A percentile compares a stretch with the other conserved stretches of the same genome.
Evolutionary conservation across 2,329 filamentous ascomycete genomes (phyloP).

Genomic region (Colletotrichum tofieldiae): DNA sequence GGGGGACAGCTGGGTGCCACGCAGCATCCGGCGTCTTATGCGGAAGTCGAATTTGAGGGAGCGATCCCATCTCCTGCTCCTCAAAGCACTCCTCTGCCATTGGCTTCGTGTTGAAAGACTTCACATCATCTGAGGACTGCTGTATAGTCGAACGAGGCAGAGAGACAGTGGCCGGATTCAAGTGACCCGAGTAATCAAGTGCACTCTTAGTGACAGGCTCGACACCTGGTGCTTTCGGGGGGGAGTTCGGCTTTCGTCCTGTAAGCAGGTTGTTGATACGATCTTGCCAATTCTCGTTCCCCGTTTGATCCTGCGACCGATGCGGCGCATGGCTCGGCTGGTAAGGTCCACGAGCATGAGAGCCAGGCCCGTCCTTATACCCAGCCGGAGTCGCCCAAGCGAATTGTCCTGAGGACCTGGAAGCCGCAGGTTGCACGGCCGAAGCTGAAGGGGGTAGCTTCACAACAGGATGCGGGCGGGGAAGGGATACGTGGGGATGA

Average conservation of each 20-base stretch:
- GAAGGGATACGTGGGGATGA: conserved; percentile 79
- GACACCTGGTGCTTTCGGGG: conserved; percentile 73
- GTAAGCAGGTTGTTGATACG: conserved; percentile 86
- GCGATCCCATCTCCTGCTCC: conserved; percentile 84
- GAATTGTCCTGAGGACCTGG: conserved; percentile 48
- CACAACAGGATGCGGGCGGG: conserved; percentile 81
- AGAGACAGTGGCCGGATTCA: conserved; percentile 78
- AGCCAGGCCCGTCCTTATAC: conserved; percentile 50
- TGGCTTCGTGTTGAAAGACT: conserved; percentile 71
- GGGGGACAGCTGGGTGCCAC: conserved; percentile 72
- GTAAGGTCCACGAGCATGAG: conserved; percentile 21
- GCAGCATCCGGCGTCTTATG: conserved; percentile 72
- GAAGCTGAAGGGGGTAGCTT: conserved; percentile 78
- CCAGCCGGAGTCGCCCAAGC: conserved; percentile 55
- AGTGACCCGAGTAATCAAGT: conserved; percentile 68
- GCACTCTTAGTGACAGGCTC: conserved; percentile 78
- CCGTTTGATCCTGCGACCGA: conserved; percentile 53
- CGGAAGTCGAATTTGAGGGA: conserved; percentile 81
- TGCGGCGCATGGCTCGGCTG: conserved; percentile 44
- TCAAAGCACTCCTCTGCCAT: conserved; percentile 87
- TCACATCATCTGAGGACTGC: conserved; percentile 21
- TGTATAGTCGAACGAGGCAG: conserved; percentile 61
- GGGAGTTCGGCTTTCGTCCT: conserved; percentile 72
- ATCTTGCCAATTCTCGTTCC: conserved; percentile 79
- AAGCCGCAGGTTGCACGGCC: conserved; percentile 54